phyloP scores from a whole-genome alignment of 176 grass and related monocot genomes.

The Cymbopogon citratus region DNA sequence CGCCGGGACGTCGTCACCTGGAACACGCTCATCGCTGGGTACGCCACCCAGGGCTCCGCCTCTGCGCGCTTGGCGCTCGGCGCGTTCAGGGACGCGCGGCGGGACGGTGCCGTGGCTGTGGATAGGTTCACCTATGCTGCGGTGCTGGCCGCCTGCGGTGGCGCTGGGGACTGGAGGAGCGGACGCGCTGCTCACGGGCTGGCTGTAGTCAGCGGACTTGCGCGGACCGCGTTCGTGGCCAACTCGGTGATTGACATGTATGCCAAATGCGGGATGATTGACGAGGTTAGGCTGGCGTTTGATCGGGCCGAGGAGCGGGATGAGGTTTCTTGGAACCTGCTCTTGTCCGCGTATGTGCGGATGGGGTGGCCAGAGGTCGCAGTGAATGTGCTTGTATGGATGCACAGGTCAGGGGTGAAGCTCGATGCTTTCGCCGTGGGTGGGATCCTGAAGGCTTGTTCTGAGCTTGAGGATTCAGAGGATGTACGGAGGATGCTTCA shows the following conservation, averaged over 20 bases:
- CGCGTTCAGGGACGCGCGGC: conserved; percentile 41
- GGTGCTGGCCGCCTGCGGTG: conserved; percentile 28
- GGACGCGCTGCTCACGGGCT: conserved; percentile 52
- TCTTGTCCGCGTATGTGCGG: conserved; percentile 44
- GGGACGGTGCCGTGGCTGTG: neutral
- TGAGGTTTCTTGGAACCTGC: conserved; percentile 67
- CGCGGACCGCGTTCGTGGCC: conserved; percentile 35
- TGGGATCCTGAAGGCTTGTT: conserved; percentile 60
- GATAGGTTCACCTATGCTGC: conserved; percentile 48
- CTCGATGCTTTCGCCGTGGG: conserved; percentile 59
- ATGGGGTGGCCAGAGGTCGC: conserved; percentile 69
- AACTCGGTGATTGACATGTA: conserved; percentile 81
- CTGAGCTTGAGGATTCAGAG: conserved; percentile 36
- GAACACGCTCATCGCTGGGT: conserved; percentile 56
- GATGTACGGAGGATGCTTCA: conserved; percentile 67
- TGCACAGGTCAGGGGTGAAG: conserved; percentile 63
- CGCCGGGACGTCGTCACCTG: conserved; percentile 47
- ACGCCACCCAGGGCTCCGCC: conserved; percentile 12
- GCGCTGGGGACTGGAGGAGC: conserved; percentile 14
- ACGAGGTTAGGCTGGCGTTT: conserved; percentile 73
- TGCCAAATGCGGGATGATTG: conserved; percentile 58
- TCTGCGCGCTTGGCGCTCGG: neutral
- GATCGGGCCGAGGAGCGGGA: conserved; percentile 64
- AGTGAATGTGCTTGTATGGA: conserved; percentile 62
- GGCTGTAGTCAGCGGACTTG: conserved; percentile 48